Evolutionary conservation across 805 yeast species (phyloP).

Genomic region (Candida michaelii): DNA sequence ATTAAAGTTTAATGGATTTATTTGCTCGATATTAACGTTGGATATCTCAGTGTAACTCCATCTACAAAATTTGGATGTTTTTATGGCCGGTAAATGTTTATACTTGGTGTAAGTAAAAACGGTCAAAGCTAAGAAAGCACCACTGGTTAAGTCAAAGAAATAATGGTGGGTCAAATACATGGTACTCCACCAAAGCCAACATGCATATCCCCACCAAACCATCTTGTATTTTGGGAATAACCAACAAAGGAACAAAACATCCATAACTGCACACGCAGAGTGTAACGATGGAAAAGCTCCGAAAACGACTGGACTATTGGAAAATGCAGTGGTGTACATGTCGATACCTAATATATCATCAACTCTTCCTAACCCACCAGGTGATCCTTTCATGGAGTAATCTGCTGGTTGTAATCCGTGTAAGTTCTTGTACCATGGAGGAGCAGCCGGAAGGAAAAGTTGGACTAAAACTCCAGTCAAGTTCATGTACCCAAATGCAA

Average conservation of each 20-base stretch:
- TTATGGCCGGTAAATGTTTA: slow-evolving; percentile 62
- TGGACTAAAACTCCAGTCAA: slow-evolving; percentile 81
- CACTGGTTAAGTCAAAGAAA: slow-evolving; percentile 91
- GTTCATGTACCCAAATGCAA: slow-evolving; percentile 95
- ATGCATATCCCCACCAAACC: slow-evolving; percentile 72
- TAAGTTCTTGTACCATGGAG: slow-evolving; percentile 91
- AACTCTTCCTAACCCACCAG: slow-evolving; percentile 91
- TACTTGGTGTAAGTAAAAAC: slow-evolving; percentile 71
- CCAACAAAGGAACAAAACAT: slow-evolving; percentile 80
- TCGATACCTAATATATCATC: slow-evolving; percentile 77
- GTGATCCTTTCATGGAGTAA: slow-evolving; percentile 88
- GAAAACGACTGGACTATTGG: slow-evolving; percentile 87
- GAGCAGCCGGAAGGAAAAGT: slow-evolving; percentile 86
- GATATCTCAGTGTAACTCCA: slow-evolving; percentile 57
- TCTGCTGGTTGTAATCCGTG: slow-evolving; percentile 89
- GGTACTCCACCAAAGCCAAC: slow-evolving; percentile 97
- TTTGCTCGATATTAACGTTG: slow-evolving; percentile 23
- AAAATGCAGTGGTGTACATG: slow-evolving; percentile 78
- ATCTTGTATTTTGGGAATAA: slow-evolving; percentile 72
- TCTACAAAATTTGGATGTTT: slow-evolving; percentile 57
- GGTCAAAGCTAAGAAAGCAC: slow-evolving; percentile 75
- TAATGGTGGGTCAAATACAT: slow-evolving; percentile 98
- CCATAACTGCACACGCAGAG: slow-evolving; percentile 93
- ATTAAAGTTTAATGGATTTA: slow-evolving; percentile 31
- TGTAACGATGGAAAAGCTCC: slow-evolving; percentile 89